Evolutionary conservation across 1,139 yeast species (phyloP).

Genomic region (Pichia sp.): DNA sequence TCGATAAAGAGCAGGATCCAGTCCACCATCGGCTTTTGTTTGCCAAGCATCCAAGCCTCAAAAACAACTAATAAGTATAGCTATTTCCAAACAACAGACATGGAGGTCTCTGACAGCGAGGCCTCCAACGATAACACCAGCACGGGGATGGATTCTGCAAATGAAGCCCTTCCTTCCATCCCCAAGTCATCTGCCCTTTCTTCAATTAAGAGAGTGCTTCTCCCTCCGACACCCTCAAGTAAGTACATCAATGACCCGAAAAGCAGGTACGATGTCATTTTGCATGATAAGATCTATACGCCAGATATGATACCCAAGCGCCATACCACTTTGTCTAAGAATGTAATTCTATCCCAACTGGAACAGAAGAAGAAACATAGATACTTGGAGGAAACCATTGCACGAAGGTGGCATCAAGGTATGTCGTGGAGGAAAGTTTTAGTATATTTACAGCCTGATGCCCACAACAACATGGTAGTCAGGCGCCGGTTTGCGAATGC

Average conservation of each 20-base stretch:
- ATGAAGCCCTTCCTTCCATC: conserved; percentile 18
- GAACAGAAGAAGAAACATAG: conserved; percentile 31
- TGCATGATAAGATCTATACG: conserved; percentile 77
- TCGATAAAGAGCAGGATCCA: conserved; percentile 16
- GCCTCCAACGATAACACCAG: conserved; percentile 4
- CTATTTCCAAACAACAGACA: conserved; percentile 33
- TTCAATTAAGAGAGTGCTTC: conserved; percentile 70
- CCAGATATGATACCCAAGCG: conserved; percentile 46
- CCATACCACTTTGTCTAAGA: conserved; percentile 19
- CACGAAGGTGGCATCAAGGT: conserved; percentile 79
- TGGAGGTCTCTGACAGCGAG: conserved; percentile 9
- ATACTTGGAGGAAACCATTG: conserved; percentile 73
- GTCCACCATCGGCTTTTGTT: conserved; percentile 17
- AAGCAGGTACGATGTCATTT: conserved; percentile 44
- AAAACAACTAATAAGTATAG: conserved; percentile 31
- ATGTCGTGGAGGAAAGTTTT: conserved; percentile 92
- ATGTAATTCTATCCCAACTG: conserved; percentile 15
- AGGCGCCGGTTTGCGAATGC: conserved; percentile 89
- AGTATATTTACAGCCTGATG: conserved; percentile 83
- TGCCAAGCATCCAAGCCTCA: conserved; percentile 16
- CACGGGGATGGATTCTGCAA: neutral
- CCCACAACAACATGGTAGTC: conserved; percentile 90
- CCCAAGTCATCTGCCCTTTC: conserved; percentile 77
- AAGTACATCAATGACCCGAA: conserved; percentile 64
- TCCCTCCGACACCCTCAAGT: conserved; percentile 83